Evolutionary conservation across 148 eudicot species (phyloP).

Genomic region (Vaccinium corymbosum): DNA sequence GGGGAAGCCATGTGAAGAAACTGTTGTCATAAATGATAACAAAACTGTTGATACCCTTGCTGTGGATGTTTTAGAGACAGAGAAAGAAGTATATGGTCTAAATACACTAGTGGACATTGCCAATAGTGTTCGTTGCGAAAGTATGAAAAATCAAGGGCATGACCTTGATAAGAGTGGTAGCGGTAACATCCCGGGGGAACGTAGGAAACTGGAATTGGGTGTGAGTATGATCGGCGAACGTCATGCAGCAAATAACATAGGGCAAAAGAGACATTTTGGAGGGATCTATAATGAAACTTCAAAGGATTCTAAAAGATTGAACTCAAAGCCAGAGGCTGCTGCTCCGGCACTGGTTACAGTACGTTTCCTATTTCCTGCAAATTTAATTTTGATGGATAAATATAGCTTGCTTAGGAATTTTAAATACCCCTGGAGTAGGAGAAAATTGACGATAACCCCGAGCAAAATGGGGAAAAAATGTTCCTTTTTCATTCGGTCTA

Average conservation of each 20-base stretch:
- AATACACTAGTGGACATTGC: not conserved
- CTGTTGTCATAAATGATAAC: not conserved
- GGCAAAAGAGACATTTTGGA: constrained; percentile 21
- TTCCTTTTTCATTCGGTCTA: not conserved
- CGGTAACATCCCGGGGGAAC: not conserved
- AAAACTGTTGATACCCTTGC: constrained; percentile 9
- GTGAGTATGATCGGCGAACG: not conserved
- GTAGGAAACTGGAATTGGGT: constrained; percentile 10
- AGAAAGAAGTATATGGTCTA: not conserved
- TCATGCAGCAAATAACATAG: constrained; percentile 11
- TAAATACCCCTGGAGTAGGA: not conserved
- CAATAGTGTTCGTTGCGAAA: not conserved
- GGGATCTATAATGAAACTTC: constrained; percentile 12
- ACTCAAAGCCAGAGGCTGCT: constrained; percentile 21
- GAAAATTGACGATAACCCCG: not conserved
- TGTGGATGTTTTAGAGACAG: constrained; percentile 7
- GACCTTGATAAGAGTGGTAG: constrained; percentile 17
- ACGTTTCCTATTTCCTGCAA: constrained; percentile 5
- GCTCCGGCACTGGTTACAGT: constrained; percentile 28
- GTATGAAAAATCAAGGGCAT: constrained; percentile 1
- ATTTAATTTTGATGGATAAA: not conserved
- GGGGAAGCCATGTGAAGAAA: constrained; percentile 26
- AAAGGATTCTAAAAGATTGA: constrained; percentile 12
- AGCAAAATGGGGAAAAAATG: not conserved
- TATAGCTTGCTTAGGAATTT: not conserved